A percentile compares a stretch with the other conserved stretches of the same genome.
These are phyloP conservation scores for Xylaria castorea DNA, from an alignment of 495 filamentous ascomycete species.

Conservation along the genomic window DNA sequence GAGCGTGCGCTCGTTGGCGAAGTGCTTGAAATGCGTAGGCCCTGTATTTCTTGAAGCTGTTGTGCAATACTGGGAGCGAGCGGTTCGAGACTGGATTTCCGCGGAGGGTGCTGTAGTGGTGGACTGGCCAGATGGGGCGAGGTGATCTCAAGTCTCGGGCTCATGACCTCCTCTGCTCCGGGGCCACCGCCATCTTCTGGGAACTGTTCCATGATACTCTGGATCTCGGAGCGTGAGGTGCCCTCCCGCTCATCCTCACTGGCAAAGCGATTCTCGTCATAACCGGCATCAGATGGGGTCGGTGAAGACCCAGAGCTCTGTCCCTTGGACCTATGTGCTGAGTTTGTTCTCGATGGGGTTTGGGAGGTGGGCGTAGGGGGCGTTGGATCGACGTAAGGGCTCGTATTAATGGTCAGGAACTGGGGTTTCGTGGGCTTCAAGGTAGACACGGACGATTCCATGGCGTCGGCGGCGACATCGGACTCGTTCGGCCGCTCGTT, in stretches of 20 bases:
- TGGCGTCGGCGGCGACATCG: slow-evolving; percentile 42
- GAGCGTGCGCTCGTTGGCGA: slow-evolving; percentile 46
- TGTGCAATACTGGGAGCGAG: slow-evolving; percentile 55
- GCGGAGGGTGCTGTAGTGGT: slow-evolving; percentile 72
- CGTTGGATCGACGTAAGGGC: slow-evolving; percentile 67
- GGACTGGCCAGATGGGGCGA: slow-evolving; percentile 70
- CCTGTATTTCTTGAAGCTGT: slow-evolving; percentile 55
- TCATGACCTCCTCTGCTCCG: slow-evolving; percentile 79
- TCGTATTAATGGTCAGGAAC: slow-evolving; percentile 49
- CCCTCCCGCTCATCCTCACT: slow-evolving; percentile 66
- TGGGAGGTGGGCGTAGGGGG: slow-evolving; percentile 64
- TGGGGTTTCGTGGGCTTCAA: slow-evolving; percentile 55
- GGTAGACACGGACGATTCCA: slow-evolving; percentile 62
- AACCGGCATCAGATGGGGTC: slow-evolving; percentile 59
- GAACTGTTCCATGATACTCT: slow-evolving; percentile 93
- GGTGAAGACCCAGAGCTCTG: slow-evolving; percentile 58
- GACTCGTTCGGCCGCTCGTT: slow-evolving; percentile 19
- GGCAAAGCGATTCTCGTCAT: slow-evolving; percentile 56
- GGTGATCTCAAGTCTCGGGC: slow-evolving; percentile 75
- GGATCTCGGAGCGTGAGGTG: slow-evolving; percentile 85
- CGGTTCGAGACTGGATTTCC: slow-evolving; percentile 83
- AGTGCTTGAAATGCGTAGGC: slow-evolving; percentile 48
- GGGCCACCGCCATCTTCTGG: slow-evolving; percentile 70
- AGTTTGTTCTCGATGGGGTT: slow-evolving; percentile 58
- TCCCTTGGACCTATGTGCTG: slow-evolving; percentile 43